Evolutionary conservation across 768 basidiomycete genomes (phyloP), one percentile per base, ranked within the genome.

Genomic region (Amanita pallidorosea): DNA sequence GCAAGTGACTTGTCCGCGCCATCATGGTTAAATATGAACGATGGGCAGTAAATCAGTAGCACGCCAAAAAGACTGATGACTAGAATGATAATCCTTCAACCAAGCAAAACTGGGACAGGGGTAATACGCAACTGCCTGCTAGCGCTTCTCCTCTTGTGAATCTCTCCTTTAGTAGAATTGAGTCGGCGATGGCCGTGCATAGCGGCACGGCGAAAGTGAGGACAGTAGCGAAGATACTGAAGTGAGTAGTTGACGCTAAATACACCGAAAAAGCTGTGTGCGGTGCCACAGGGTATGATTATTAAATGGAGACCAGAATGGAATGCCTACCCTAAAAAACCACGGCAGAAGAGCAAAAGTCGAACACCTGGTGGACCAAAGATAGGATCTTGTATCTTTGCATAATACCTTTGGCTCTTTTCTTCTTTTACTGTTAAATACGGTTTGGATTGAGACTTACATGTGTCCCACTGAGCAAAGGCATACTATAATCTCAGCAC

Each of bases 11-110:
- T 22, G 15, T 23, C 6, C 22, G 36, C 15, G 3, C 29, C 8
- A 13, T 1, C 11, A 15, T 33, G 2, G 7, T 33, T 8, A 56
- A 96, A 94, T 7, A 96, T 57, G 45, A 81, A 80, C 0, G 73
- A 66, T 0, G 92, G 92, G 33, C 88, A 73, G 7, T 90, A 87
- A 46, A 96, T 89, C 7, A 92, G 69, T 11, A 93, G 63, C 6
- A 91, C 88, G 0, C 91, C 92, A 7, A 76, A 38, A 27, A 94
- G 71, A 62, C 87, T 84, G 47, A 75, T 71, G 5, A 85, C 78
- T 77, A 13, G 27, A 11, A 36, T 49, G 20, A 37, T 6, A 9
- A 25, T 36, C 7, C 8, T 22, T 34, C 7, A 27, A 23, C 12
- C n/a, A n/a, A 36, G 15, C n/a, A 2, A 3, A 8, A 7, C n/a